phyloP scores from a whole-genome alignment of 495 filamentous ascomycete genomes.

The Mytilinidion resinicola region DNA sequence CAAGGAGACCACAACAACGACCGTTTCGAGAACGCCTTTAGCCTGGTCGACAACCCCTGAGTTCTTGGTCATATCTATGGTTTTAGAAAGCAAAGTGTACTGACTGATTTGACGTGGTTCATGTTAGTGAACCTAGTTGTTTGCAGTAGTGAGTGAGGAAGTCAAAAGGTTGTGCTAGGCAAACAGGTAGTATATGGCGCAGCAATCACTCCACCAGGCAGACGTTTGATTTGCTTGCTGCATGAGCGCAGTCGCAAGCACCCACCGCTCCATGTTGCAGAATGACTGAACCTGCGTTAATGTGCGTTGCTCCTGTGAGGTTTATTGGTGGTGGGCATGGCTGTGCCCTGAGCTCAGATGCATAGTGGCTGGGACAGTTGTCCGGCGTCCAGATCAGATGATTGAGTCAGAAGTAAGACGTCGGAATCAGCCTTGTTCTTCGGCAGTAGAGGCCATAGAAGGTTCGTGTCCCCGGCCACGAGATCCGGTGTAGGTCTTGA shows the following conservation, averaged over 20 bases:
- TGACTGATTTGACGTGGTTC: not conserved
- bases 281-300: not conserved
- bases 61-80: not conserved
- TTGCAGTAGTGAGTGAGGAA: not conserved
- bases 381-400: not conserved
- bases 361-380: not conserved
- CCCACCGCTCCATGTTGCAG: not conserved
- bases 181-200: not conserved
- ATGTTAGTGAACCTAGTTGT: not conserved
- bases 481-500: not conserved
- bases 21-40: constrained; percentile 7
- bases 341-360: not conserved
- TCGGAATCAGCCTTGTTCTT: not conserved
- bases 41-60: not conserved
- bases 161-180: not conserved
- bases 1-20: constrained; percentile 14
- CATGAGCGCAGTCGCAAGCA: not conserved
- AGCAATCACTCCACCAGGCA: not conserved
- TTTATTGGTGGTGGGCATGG: not conserved
- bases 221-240: not conserved
- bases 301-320: not conserved
- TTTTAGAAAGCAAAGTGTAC: not conserved
- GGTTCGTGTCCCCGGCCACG: not conserved
- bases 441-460: not conserved
- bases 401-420: not conserved